phyloP scores from a whole-genome alignment of 106 monocot genomes.

The Acorus calamus region DNA sequence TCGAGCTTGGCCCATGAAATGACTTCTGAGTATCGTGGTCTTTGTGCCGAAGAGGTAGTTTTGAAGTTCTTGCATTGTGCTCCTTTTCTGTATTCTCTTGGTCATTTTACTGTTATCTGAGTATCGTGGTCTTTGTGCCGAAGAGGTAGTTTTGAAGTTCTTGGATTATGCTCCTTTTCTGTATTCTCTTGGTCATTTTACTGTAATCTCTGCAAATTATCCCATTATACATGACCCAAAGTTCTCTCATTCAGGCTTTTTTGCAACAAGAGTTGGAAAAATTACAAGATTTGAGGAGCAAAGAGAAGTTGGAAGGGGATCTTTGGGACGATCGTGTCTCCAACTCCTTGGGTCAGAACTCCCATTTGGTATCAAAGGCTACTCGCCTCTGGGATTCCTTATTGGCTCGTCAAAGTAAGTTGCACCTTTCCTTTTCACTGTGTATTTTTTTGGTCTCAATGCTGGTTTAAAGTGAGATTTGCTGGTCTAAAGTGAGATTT shows the following conservation, averaged over 20 bases:
- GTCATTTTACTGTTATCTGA: too few species aligned
- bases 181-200: too few species aligned
- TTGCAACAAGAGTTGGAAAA: slow-evolving; percentile 98
- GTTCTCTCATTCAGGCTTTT: slow-evolving; percentile 50
- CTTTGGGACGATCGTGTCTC: slow-evolving; percentile 80
- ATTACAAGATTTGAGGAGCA: slow-evolving; percentile 86
- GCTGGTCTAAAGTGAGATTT: too few species aligned
- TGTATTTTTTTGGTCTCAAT: too few species aligned
- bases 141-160: too few species aligned
- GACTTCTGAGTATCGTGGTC: slow-evolving; percentile 91
- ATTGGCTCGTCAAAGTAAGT: slow-evolving; percentile 80
- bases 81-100: slow-evolving; percentile 11
- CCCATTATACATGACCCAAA: not conserved
- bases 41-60: slow-evolving; percentile 96
- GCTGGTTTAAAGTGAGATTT: too few species aligned
- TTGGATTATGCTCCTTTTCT: too few species aligned
- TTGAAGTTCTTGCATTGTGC: not conserved
- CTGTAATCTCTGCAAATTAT: slow-evolving; percentile 38
- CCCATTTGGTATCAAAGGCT: slow-evolving; percentile 84
- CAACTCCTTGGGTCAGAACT: slow-evolving; percentile 61
- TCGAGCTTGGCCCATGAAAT: slow-evolving; percentile 97
- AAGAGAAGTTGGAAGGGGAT: slow-evolving; percentile 86
- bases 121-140: too few species aligned
- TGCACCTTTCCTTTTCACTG: too few species aligned
- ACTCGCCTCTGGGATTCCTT: slow-evolving; percentile 95